A percentile compares a stretch with the other conserved stretches of the same genome.
Evolutionary conservation across 129 eudicot genomes (phyloP).

Genomic region (Ambrosia trifida): DNA sequence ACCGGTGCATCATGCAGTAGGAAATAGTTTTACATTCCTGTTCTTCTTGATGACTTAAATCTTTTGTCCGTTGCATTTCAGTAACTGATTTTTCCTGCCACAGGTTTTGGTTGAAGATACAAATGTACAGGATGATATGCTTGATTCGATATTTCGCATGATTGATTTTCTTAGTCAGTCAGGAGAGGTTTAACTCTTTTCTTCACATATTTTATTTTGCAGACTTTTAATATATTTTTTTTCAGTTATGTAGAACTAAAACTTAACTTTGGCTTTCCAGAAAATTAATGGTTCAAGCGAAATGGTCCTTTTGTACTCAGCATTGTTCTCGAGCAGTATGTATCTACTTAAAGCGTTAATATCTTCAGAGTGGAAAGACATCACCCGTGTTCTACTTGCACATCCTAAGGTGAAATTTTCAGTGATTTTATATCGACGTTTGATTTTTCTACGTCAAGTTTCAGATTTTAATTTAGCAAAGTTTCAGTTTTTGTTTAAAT

Average conservation of each 20-base stretch:
- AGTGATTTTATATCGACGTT: neutral
- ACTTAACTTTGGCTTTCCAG: slow-evolving; percentile 38
- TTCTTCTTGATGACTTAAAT: neutral
- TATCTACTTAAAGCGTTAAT: slow-evolving; percentile 49
- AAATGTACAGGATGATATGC: slow-evolving; percentile 41
- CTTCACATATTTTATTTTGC: neutral
- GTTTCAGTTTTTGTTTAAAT: too few relatives aligned
- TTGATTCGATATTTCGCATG: slow-evolving; percentile 57
- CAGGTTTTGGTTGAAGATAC: slow-evolving; percentile 71
- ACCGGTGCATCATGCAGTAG: neutral
- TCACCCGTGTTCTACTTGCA: slow-evolving; percentile 49
- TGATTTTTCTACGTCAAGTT: neutral
- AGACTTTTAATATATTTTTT: neutral
- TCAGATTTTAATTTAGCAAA: too few relatives aligned
- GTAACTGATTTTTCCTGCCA: slow-evolving; percentile 21
- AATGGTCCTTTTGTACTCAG: slow-evolving; percentile 49
- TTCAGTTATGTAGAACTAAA: slow-evolving; percentile 10
- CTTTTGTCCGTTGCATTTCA: slow-evolving; percentile 1
- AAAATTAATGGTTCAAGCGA: slow-evolving; percentile 35
- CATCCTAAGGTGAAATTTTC: slow-evolving; percentile 51
- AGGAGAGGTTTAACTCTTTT: slow-evolving; percentile 48
- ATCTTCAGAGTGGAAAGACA: slow-evolving; percentile 59
- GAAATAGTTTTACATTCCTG: neutral
- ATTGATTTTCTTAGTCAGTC: slow-evolving; percentile 42
- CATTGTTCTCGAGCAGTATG: slow-evolving; percentile 63